These are phyloP conservation scores for Aspergillus steynii DNA, from an alignment of 495 filamentous ascomycete genomes.

Conservation along the genomic window DNA sequence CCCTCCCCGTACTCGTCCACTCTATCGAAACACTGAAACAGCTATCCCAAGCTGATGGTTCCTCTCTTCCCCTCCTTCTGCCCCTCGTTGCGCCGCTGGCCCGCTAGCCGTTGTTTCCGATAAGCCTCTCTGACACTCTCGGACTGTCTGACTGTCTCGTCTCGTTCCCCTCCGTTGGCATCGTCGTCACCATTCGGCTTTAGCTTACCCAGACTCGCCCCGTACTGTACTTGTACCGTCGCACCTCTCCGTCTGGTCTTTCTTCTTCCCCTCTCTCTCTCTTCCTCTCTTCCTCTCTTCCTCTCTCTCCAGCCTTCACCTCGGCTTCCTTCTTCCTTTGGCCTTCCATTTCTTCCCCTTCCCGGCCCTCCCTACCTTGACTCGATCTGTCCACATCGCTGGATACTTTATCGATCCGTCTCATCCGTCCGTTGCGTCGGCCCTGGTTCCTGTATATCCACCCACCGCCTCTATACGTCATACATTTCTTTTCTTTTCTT, in stretches of 20 bases:
- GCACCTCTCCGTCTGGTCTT: constrained; percentile 10
- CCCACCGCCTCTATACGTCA: constrained; percentile 7
- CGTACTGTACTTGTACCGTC: constrained; percentile 14
- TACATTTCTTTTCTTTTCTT: constrained; percentile 1
- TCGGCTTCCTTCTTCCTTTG: constrained; percentile 4
- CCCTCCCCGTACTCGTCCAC: too few species aligned
- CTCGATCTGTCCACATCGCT: not conserved
- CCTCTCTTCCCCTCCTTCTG: constrained; percentile 11
- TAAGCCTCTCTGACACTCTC: constrained; percentile 20
- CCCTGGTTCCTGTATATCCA: constrained; percentile 18
- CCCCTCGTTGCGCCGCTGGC: constrained; percentile 24
- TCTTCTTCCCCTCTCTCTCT: not conserved
- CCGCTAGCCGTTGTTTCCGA: constrained; percentile 27
- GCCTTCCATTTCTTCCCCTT: constrained; percentile 11
- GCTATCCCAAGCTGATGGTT: constrained; percentile 8
- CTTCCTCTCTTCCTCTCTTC: constrained; percentile 4
- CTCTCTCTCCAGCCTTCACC: constrained; percentile 7
- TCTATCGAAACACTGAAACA: not conserved
- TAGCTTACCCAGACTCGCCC: not conserved
- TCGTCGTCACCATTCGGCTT: constrained; percentile 8
- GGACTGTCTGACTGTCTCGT: constrained; percentile 4
- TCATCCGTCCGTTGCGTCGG: constrained; percentile 1
- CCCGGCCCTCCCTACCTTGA: not conserved
- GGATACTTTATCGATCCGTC: not conserved
- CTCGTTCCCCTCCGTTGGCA: constrained; percentile 16